These are phyloP conservation scores for Penicillium nucicola DNA, from an alignment of 495 filamentous ascomycete genomes.

Conservation along the genomic window DNA sequence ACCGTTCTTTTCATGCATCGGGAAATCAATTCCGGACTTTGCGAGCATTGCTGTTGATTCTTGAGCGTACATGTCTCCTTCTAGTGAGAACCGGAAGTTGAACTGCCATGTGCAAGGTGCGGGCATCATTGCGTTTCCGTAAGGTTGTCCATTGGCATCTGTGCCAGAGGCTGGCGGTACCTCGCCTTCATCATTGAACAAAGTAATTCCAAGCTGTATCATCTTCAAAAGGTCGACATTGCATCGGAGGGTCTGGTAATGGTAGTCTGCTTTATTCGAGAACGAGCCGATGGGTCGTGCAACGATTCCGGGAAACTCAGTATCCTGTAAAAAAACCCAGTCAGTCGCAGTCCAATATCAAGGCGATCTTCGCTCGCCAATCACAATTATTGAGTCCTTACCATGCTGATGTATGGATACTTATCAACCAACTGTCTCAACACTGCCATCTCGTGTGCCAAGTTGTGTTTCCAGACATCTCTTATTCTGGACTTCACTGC, in stretches of 20 bases:
- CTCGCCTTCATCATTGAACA: slow-evolving; percentile 86
- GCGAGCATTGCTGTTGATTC: slow-evolving; percentile 85
- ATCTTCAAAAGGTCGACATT: slow-evolving; percentile 97
- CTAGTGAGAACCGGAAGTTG: slow-evolving; percentile 94
- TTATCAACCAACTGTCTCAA: slow-evolving; percentile 78
- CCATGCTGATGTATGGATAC: slow-evolving; percentile 96
- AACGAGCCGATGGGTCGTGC: slow-evolving; percentile 93
- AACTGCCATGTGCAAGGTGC: slow-evolving; percentile 96
- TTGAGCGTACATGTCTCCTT: slow-evolving; percentile 94
- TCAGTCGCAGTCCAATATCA: background rate
- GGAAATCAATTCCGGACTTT: slow-evolving; percentile 85
- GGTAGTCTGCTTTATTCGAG: slow-evolving; percentile 90
- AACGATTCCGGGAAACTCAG: slow-evolving; percentile 95
- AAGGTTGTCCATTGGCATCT: slow-evolving; percentile 51
- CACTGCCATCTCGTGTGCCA: slow-evolving; percentile 82
- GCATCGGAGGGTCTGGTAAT: slow-evolving; percentile 95
- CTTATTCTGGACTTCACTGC: slow-evolving; percentile 72
- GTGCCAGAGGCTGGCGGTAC: slow-evolving; percentile 67
- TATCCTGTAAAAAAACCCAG: slow-evolving; percentile 61
- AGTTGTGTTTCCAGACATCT: slow-evolving; percentile 91
- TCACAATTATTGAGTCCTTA: slow-evolving; percentile 40
- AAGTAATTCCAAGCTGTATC: slow-evolving; percentile 91
- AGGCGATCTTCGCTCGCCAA: background rate
- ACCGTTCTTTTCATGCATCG: slow-evolving; percentile 75
- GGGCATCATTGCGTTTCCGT: slow-evolving; percentile 54